phyloP scores from a whole-genome alignment of 1,139 yeast species.

The Saccharomyces uvarum region DNA sequence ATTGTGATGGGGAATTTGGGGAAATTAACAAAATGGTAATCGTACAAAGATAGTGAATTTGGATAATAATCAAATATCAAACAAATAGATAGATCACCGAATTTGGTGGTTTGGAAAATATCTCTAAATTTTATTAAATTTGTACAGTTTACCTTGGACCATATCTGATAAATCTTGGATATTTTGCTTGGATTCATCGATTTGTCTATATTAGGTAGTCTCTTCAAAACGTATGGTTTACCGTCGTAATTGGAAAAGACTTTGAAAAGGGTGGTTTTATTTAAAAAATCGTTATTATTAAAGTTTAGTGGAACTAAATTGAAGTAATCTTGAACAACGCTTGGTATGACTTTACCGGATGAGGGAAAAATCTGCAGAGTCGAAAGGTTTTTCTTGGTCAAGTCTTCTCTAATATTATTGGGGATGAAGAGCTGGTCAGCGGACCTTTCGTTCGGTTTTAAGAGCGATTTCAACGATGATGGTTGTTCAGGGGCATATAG shows the following conservation, averaged over 20 bases:
- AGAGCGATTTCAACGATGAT: constrained; percentile 53
- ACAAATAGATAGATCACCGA: constrained; percentile 65
- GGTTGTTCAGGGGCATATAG: constrained; percentile 87
- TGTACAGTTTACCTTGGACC: constrained; percentile 47
- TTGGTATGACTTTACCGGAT: constrained; percentile 28
- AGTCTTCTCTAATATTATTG: constrained; percentile 59
- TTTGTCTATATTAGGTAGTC: constrained; percentile 54
- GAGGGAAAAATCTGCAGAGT: constrained; percentile 51
- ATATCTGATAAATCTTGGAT: constrained; percentile 40
- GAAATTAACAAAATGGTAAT: constrained; percentile 41
- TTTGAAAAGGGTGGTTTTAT: constrained; percentile 50
- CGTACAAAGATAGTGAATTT: constrained; percentile 49
- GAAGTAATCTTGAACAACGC: constrained; percentile 71
- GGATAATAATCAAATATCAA: constrained; percentile 67
- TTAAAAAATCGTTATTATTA: constrained; percentile 35
- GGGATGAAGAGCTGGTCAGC: constrained; percentile 66
- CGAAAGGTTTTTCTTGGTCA: constrained; percentile 74
- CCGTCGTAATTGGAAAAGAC: constrained; percentile 79
- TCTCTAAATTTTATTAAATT: constrained; percentile 65
- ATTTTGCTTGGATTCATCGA: constrained; percentile 48
- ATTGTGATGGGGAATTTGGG: constrained; percentile 48
- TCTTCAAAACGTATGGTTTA: constrained; percentile 62
- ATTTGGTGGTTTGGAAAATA: constrained; percentile 81
- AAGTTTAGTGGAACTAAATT: constrained; percentile 77
- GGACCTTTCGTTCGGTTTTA: constrained; percentile 63